Evolutionary conservation across 305 asterid genomes (phyloP), one percentile per base, ranked within the genome.

Genomic region (Fraxinus paxiana): DNA sequence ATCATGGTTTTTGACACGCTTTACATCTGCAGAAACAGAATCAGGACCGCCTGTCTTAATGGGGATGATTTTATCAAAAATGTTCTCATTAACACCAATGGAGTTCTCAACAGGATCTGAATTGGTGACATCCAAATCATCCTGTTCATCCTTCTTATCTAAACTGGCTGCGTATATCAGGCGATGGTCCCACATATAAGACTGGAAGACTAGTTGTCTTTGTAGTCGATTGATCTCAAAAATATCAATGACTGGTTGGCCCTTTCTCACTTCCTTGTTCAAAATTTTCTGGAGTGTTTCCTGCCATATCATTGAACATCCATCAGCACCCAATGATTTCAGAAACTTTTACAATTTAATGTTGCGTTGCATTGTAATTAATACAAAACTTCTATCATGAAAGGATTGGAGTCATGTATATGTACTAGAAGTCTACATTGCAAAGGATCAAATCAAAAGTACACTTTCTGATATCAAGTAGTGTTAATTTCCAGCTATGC

Each of bases 181-280:
- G 46, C 94, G 95, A 77, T 85, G 95, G 86, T 96, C 99, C 99
- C 99, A 96, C 85, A 92, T 82, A 80, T 89, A 96, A 38, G 98
- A 94, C 89, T 92, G 98, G 83, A 94, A 86, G 43, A 94, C 77
- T 65, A 94, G 86, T 80, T 96, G 97, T 73, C 96, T 89, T 38
- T 94, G 90, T 81, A 94, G 87, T 70, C 86, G 90, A 90, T 92
- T 94, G 84, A 96, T 90, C 86, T 96, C 98, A 48, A 96, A 89
- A 83, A 92, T 89, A 87, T 96, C 99, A 79, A 92, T 83, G 63
- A 65, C 77, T 6, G 94, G 94, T 82, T 89, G 95, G 74, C 92
- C 97, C 30, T 82, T 88, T 77, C 80, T 89, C 20, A 74, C 87
- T 76, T 96, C 97, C 86, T 86, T 87, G 61, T 80, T 91, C 82